phyloP scores from a whole-genome alignment of 2,329 filamentous ascomycete genomes.

The Pseudogymnoascus sp. region DNA sequence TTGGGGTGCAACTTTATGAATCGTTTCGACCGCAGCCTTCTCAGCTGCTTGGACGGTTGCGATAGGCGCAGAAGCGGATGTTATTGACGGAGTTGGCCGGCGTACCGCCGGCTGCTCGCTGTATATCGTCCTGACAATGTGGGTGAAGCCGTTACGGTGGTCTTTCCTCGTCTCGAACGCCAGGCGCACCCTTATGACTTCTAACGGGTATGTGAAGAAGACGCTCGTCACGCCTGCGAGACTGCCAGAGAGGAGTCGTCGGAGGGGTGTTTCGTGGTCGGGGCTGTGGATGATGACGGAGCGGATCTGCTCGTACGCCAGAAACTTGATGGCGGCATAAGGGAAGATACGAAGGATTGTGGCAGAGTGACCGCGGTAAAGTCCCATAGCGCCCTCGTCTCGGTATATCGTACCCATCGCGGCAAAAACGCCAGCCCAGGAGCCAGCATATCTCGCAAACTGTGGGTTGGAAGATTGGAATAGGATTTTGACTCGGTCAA shows the following conservation, averaged over 20 bases:
- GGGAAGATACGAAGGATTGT: constrained; percentile 92
- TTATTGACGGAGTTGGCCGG: constrained; percentile 27
- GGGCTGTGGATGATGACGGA: constrained; percentile 62
- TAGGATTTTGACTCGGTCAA: constrained; percentile 96
- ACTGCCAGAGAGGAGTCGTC: constrained; percentile 66
- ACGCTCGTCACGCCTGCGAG: constrained; percentile 81
- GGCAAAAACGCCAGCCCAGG: constrained; percentile 73
- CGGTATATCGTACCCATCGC: constrained; percentile 79
- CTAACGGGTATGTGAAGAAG: constrained; percentile 91
- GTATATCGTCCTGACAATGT: constrained; percentile 82
- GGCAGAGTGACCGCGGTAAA: constrained; percentile 91
- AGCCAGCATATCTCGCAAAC: constrained; percentile 86
- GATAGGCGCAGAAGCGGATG: constrained; percentile 17
- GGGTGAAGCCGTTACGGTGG: constrained; percentile 58
- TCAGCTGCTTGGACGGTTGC: constrained; percentile 34
- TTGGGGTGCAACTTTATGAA: constrained; percentile 48
- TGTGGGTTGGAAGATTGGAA: constrained; percentile 94
- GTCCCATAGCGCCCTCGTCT: constrained; percentile 62
- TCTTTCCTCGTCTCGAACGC: constrained; percentile 86
- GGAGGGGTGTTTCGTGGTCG: constrained; percentile 69
- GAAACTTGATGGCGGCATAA: constrained; percentile 95
- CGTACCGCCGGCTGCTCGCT: constrained; percentile 48
- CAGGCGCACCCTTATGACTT: constrained; percentile 83
- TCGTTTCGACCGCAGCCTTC: constrained; percentile 31
- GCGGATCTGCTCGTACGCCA: constrained; percentile 95